Evolutionary conservation across 2,329 filamentous ascomycete species (phyloP).

Genomic region (Trichoderma sp.): DNA sequence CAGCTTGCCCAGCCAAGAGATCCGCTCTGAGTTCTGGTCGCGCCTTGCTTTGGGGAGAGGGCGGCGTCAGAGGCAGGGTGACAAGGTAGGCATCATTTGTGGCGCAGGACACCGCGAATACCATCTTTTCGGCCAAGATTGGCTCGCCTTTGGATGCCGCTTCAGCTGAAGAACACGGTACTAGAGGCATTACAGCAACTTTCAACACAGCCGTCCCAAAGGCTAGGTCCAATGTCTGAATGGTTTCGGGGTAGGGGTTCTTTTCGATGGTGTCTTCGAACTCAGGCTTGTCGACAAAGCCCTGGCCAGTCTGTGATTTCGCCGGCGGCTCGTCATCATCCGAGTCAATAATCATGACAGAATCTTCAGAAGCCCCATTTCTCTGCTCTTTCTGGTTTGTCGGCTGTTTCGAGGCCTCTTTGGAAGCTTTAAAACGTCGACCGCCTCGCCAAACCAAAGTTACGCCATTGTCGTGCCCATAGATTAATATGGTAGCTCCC

Average conservation of each 20-base stretch:
- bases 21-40: slow-evolving; percentile 54
- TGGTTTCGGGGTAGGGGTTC: slow-evolving; percentile 54
- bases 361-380: slow-evolving; percentile 55
- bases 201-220: slow-evolving; percentile 58
- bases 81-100: slow-evolving; percentile 59
- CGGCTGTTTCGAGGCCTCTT: slow-evolving; percentile 35
- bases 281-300: slow-evolving; percentile 56
- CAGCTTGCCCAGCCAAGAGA: slow-evolving; percentile 56
- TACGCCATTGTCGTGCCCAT: slow-evolving; percentile 64
- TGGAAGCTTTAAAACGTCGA: slow-evolving; percentile 54
- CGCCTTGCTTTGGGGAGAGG: slow-evolving; percentile 60
- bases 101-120: slow-evolving; percentile 62
- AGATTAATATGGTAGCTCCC: slow-evolving; percentile 63
- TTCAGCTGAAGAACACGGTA: slow-evolving; percentile 47
- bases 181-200: slow-evolving; percentile 57
- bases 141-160: slow-evolving; percentile 52
- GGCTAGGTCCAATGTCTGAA: slow-evolving; percentile 63
- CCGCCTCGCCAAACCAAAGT: slow-evolving; percentile 65
- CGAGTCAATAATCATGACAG: slow-evolving; percentile 64
- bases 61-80: slow-evolving; percentile 62
- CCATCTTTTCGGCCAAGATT: slow-evolving; percentile 58
- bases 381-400: slow-evolving; percentile 45
- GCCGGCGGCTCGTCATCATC: slow-evolving; percentile 56
- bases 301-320: slow-evolving; percentile 36
- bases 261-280: slow-evolving; percentile 58